These are phyloP conservation scores for Reutealis trisperma DNA, from an alignment of 345 rosid species.

Conservation along the genomic window DNA sequence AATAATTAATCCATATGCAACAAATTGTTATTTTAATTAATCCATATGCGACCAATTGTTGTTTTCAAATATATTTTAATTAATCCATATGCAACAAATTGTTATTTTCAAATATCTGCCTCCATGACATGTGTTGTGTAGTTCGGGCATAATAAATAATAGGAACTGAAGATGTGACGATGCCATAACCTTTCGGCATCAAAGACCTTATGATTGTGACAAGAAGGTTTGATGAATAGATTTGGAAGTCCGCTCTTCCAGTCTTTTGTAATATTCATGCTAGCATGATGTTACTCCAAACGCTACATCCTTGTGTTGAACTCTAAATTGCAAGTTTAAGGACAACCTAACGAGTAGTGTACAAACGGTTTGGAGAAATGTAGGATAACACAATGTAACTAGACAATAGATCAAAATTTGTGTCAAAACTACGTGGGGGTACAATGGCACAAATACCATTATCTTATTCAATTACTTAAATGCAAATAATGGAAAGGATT, in stretches of 20 bases:
- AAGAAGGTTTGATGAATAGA: not conserved
- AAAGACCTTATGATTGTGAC: not conserved
- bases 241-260: not conserved
- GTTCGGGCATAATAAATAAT: not conserved
- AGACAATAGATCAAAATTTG: not conserved
- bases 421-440: not conserved
- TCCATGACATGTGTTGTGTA: not conserved
- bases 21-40: not conserved
- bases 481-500: too few relatives aligned
- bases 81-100: not conserved
- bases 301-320: not conserved
- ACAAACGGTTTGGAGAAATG: not conserved
- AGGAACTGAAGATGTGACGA: not conserved
- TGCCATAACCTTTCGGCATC: not conserved
- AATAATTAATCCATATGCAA: too few relatives aligned
- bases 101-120: not conserved
- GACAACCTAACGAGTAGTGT: not conserved
- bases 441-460: not conserved
- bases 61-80: not conserved
- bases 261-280: not conserved
- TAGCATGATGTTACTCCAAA: not conserved
- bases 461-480: not conserved
- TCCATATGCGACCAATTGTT: not conserved
- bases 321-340: not conserved
- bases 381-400: not conserved